Percentiles rank a stretch among this genome's conserved stretches.
Evolutionary conservation across 208 protist genomes (phyloP).

Genomic region (Acanthamoeba lenticulata): DNA sequence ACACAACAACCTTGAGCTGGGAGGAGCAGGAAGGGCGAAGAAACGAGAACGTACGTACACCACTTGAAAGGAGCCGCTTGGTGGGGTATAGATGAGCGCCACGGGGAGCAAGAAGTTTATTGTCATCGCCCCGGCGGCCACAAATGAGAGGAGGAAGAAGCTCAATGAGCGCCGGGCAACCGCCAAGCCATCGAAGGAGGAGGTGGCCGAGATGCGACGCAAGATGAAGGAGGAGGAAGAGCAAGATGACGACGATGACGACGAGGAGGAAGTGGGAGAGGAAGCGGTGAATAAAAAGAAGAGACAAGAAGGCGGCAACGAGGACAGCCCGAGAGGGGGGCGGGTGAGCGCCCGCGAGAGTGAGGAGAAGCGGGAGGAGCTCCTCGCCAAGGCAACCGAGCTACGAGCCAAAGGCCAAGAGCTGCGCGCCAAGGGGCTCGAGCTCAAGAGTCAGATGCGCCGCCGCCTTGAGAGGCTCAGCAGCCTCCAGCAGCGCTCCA

Average conservation of each 20-base stretch:
- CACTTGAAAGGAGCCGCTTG: no score
- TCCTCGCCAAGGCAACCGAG: neutral
- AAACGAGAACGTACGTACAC: no score
- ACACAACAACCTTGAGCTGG: no score
- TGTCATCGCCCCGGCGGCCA: neutral
- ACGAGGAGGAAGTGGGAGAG: neutral
- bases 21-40: no score
- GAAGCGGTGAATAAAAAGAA: neutral
- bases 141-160: neutral
- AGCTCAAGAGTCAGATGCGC: neutral
- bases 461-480: neutral
- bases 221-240: neutral
- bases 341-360: neutral
- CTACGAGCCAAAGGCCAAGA: neutral
- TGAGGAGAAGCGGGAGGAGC: conserved; percentile 1
- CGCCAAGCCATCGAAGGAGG: neutral
- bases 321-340: neutral
- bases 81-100: no score
- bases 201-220: neutral
- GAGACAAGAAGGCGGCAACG: no score
- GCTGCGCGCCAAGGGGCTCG: neutral
- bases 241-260: neutral
- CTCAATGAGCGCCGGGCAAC: neutral
- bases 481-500: neutral
- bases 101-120: neutral